Evolutionary conservation across 176 grass and related monocot species (phyloP).

Genomic region (Oryza officinalis): DNA sequence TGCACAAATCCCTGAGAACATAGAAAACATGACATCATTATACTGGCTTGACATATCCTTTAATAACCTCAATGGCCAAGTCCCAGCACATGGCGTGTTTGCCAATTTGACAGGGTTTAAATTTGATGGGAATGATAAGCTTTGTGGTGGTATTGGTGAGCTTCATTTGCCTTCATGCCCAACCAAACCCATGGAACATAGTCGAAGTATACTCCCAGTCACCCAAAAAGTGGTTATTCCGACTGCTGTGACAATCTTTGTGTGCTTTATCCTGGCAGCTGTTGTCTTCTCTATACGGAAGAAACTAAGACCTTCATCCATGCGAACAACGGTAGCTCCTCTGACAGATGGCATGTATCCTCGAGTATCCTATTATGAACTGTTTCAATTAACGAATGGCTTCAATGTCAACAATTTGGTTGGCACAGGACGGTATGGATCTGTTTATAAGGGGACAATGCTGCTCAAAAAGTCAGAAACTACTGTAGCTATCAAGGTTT

Average conservation of each 20-base stretch:
- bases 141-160: conserved; percentile 47
- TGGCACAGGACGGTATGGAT: conserved; percentile 44
- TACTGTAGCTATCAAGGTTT: conserved; percentile 47
- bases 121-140: conserved; percentile 43
- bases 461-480: not conserved
- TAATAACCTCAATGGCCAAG: conserved; percentile 48
- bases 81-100: conserved; percentile 53
- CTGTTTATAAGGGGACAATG: conserved; percentile 44
- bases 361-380: conserved; percentile 41
- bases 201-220: not conserved
- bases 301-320: not conserved
- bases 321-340: not conserved
- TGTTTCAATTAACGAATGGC: conserved; percentile 39
- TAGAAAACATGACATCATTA: conserved; percentile 32
- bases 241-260: not conserved
- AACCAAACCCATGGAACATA: not conserved
- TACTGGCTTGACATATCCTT: conserved; percentile 51
- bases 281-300: conserved; percentile 4
- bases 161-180: conserved; percentile 42
- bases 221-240: conserved; percentile 19
- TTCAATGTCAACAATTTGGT: conserved; percentile 42
- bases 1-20: conserved; percentile 41
- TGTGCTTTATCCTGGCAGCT: conserved; percentile 4
- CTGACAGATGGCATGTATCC: not conserved
- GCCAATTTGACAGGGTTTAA: conserved; percentile 40